These are phyloP conservation scores for Pichia kudriavzevii DNA, from an alignment of 1,139 yeast species.

Conservation along the genomic window DNA sequence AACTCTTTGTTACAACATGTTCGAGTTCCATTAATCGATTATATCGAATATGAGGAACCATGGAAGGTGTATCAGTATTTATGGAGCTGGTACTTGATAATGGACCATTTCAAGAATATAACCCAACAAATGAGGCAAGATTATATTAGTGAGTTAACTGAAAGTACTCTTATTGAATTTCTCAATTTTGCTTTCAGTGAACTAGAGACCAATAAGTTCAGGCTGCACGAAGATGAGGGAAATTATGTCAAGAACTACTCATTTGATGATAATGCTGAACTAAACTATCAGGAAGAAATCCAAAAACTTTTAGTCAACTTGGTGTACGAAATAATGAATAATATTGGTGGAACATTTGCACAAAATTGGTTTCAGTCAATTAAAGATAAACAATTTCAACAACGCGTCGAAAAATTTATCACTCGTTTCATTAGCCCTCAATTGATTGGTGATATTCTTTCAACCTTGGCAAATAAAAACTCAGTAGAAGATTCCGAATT, in stretches of 20 bases:
- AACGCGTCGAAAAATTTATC: constrained; percentile 56
- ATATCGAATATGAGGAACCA: constrained; percentile 34
- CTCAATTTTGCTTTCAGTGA: constrained; percentile 46
- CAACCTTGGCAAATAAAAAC: constrained; percentile 27
- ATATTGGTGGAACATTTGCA: constrained; percentile 54
- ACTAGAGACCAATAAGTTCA: constrained; percentile 34
- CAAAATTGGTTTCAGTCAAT: constrained; percentile 67
- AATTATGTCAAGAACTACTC: constrained; percentile 16
- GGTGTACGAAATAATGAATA: constrained; percentile 48
- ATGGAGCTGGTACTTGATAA: constrained; percentile 65
- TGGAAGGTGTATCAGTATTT: constrained; percentile 38
- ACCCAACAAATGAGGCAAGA: constrained; percentile 57
- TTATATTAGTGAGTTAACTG: constrained; percentile 50
- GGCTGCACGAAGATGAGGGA: constrained; percentile 22
- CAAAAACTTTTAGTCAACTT: constrained; percentile 44
- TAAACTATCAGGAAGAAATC: constrained; percentile 28
- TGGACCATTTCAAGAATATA: constrained; percentile 57
- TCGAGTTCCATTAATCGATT: constrained; percentile 27
- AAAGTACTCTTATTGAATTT: constrained; percentile 39
- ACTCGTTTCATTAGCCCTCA: constrained; percentile 54
- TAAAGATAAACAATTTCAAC: constrained; percentile 49
- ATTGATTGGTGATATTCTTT: constrained; percentile 51
- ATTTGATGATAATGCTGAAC: constrained; percentile 14
- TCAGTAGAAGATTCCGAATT: constrained; percentile 45
- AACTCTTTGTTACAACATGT: constrained; percentile 28